These are phyloP conservation scores for Phoma herbarum DNA, from an alignment of 2,329 filamentous ascomycete genomes.

Conservation along the genomic window DNA sequence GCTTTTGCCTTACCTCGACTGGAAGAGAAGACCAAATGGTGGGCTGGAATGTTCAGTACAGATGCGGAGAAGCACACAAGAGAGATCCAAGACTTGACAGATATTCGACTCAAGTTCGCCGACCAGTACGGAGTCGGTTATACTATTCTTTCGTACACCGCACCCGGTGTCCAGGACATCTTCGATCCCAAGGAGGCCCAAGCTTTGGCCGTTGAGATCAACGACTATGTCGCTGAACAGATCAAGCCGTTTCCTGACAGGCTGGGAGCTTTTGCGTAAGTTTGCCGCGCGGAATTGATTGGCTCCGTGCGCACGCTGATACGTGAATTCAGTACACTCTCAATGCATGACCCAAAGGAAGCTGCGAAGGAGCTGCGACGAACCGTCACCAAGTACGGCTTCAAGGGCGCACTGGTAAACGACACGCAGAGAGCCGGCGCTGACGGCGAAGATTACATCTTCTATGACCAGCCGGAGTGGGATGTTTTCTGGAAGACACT, in stretches of 20 bases:
- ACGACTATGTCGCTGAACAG: slow-evolving; percentile 57
- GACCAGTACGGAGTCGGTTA: slow-evolving; percentile 59
- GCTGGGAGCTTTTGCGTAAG: slow-evolving; percentile 47
- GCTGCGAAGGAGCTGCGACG: slow-evolving; percentile 42
- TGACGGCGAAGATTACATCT: slow-evolving; percentile 42
- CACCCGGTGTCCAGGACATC: slow-evolving; percentile 59
- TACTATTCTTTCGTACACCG: slow-evolving; percentile 59
- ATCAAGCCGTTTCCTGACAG: slow-evolving; percentile 55
- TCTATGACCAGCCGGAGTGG: slow-evolving; percentile 45
- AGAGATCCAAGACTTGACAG: slow-evolving; percentile 63
- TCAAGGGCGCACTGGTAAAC: slow-evolving; percentile 67
- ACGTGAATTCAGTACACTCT: slow-evolving; percentile 27
- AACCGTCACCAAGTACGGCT: slow-evolving; percentile 58
- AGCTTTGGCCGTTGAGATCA: slow-evolving; percentile 56
- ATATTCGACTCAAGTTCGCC: slow-evolving; percentile 54
- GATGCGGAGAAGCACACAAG: slow-evolving; percentile 65
- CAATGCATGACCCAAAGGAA: slow-evolving; percentile 46
- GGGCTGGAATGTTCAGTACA: slow-evolving; percentile 68
- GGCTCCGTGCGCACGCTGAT: background rate
- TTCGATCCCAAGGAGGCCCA: slow-evolving; percentile 56
- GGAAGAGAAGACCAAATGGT: slow-evolving; percentile 67
- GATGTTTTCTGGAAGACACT: slow-evolving; percentile 44
- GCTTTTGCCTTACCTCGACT: slow-evolving; percentile 68
- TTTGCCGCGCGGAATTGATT: background rate
- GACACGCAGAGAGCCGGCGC: slow-evolving; percentile 45